These are phyloP conservation scores for Beauveria bassiana DNA, from an alignment of 2,329 filamentous ascomycete species.

Conservation along the genomic window DNA sequence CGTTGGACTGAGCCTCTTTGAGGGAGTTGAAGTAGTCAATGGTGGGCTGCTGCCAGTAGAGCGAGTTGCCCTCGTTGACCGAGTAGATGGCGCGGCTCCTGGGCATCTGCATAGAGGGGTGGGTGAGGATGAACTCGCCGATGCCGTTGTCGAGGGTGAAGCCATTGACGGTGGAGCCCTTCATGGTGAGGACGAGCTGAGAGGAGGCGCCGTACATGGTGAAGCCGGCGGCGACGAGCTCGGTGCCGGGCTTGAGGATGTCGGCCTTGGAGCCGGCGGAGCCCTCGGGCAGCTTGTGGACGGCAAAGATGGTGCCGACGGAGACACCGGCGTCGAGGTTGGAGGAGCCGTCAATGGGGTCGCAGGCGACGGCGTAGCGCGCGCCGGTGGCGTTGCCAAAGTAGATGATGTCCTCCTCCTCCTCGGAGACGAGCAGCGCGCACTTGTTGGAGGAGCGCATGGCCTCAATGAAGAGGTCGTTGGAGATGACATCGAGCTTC, in stretches of 20 bases:
- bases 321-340: conserved; percentile 97
- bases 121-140: conserved; percentile 97
- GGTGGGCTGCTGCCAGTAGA: conserved; percentile 89
- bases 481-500: conserved; percentile 98
- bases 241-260: conserved; percentile 79
- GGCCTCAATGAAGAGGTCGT: conserved; percentile 92
- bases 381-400: conserved; percentile 69
- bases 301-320: conserved; percentile 92
- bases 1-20: conserved; percentile 66
- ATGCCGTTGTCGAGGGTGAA: conserved; percentile 96
- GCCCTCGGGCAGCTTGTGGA: conserved; percentile 80
- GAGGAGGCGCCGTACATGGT: conserved; percentile 99
- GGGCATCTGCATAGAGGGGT: conserved; percentile 88
- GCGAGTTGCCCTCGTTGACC: conserved; percentile 95
- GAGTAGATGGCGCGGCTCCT: conserved; percentile 82
- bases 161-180: conserved; percentile 83
- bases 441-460: conserved; percentile 92
- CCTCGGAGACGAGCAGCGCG: conserved; percentile 90
- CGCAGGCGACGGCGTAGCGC: conserved; percentile 94
- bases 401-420: conserved; percentile 87
- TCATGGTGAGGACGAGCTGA: conserved; percentile 96
- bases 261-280: conserved; percentile 72
- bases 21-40: conserved; percentile 83
- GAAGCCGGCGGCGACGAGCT: conserved; percentile 92
- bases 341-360: conserved; percentile 95